Evolutionary conservation across 306 rosid species (phyloP), one percentile per base, ranked within the genome.

Genomic region (Benincasa hispida): DNA sequence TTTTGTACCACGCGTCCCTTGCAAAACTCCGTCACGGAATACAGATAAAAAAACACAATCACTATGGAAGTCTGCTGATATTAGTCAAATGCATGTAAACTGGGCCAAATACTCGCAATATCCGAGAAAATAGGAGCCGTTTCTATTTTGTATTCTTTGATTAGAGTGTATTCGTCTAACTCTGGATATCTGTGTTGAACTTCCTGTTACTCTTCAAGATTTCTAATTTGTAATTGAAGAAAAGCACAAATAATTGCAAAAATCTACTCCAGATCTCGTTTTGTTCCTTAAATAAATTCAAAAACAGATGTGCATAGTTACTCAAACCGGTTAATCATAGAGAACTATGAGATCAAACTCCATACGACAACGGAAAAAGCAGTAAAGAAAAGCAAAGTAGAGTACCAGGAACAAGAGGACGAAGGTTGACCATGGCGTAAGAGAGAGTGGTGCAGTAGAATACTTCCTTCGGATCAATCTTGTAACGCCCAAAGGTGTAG

Each of bases 341-440:
- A 14, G 53, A 48, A 48, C 53, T 14, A 48, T 2, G 2, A 37
- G 41, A 37, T 37, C 41, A 37, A 37, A 37, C 41, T 37, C 41
- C 41, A 37, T 14, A 50, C 13, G 24, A 9, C 0, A 19, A 28
- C 61, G 30, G 3, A 37, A 34, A 76, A 1, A 10, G n/a, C n/a
- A n/a, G n/a, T n/a, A 32, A 68, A 50, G 21, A 18, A 41, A 21
- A n/a, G 2, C 6, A 14, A 5, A 58, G 21, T 37, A 66, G 32
- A 13, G 51, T 76, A 94, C 98, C 98, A 81, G 98, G 97, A 76
- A 94, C 84, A 86, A 80, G 77, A 78, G 98, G 98, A 75, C 97
- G 98, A 8, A 94, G 88, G 73, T 94, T 91, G 74, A 94, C 98
- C 88, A 89, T 61, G 54, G 97, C 97, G 58, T 80, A 94, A 27